Base-by-base conservation (phyloP, 164 flowering plant species). In the Tinospora cordifolia region DNA sequence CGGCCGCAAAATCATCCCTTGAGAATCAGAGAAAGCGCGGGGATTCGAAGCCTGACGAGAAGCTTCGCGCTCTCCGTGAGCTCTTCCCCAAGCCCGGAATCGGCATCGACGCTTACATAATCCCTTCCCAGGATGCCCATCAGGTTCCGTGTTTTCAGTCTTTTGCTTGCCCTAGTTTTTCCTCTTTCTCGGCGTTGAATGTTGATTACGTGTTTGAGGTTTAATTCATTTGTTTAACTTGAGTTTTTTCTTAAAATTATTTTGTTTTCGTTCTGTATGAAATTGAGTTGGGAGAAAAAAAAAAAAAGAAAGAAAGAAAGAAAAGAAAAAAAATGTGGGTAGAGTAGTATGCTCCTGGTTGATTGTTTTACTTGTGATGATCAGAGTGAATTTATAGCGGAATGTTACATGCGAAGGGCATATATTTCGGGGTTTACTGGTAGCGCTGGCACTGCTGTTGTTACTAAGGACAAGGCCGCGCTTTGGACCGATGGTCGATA, bases 401-500 rank as follows among this genome's bases (percentile, higher is more conserved):
- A 95, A 68, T 92, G 97, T 71, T 92, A 83, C 68, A 83, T 78
- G 87, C 84, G 99, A 83, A 87, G 99, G 81, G 81, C 91, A 7
- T 91, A 85, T 73, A 86, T 95, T 76, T 88, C 97, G 14, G 97
- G 97, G 7, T 95, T 95, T 76, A 95, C 98, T 59, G 99, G 99
- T 40, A 92, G 98, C 76, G 96, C 99, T 69, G 99, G 98, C 11
- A 90, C 96, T 81, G 98, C 97, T 47, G 92, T 92, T 79, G 88
- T 95, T 54, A 95, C 98, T 11, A 92, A 84, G 75, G 93, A 95
- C 65, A 89, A 88, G 81, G 99, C 99, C 26, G 93, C 96, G 72
- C 86, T 95, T 39, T 95, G 99, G 98, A 92, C 99, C 9, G 99
- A 92, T 78, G 99, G 98, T 22, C 89, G 99, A 21, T 95, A 95